Conservation (phyloP, 768 basidiomycete genomes). For the Naganishia randhawae region DNA sequence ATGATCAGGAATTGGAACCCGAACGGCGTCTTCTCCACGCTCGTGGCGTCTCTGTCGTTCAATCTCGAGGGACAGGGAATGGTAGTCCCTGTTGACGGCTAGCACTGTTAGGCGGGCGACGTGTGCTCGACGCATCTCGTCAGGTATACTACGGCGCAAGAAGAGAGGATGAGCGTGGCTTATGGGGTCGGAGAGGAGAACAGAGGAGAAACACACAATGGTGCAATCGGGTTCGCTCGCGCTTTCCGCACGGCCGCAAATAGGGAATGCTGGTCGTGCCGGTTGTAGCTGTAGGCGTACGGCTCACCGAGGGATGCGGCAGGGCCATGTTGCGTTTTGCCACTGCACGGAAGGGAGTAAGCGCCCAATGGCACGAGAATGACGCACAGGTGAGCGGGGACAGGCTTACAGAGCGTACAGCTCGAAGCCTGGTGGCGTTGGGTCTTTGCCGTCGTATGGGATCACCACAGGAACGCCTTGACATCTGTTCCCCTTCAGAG, state of each 20-base stretch:
- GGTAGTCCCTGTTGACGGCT: constrained; percentile 2
- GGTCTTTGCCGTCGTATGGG: constrained; percentile 36
- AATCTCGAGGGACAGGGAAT: not conserved
- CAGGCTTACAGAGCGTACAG: constrained; percentile 31
- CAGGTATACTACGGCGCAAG: constrained; percentile 36
- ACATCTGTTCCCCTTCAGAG: too few species aligned
- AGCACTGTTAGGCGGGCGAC: constrained; percentile 1
- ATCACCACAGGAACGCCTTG: constrained; percentile 48
- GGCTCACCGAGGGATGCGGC: constrained; percentile 23
- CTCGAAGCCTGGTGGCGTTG: constrained; percentile 36
- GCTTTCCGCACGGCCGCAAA: constrained; percentile 36
- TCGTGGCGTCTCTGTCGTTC: not conserved
- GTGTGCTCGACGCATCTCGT: constrained; percentile 37
- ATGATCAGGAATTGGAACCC: not conserved
- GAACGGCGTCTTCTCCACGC: not conserved
- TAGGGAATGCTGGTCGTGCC: constrained; percentile 36
- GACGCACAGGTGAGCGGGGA: not conserved
- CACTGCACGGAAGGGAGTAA: not conserved
- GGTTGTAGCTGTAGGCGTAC: constrained; percentile 46
- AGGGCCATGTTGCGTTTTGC: not conserved
- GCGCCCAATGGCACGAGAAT: too few species aligned
- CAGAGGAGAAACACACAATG: constrained; percentile 39
- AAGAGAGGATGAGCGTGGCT: not conserved
- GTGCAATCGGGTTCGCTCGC: constrained; percentile 36
- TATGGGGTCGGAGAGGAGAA: not conserved